Evolutionary conservation across 345 rosid genomes (phyloP).

Genomic region (Kandelia obovata): DNA sequence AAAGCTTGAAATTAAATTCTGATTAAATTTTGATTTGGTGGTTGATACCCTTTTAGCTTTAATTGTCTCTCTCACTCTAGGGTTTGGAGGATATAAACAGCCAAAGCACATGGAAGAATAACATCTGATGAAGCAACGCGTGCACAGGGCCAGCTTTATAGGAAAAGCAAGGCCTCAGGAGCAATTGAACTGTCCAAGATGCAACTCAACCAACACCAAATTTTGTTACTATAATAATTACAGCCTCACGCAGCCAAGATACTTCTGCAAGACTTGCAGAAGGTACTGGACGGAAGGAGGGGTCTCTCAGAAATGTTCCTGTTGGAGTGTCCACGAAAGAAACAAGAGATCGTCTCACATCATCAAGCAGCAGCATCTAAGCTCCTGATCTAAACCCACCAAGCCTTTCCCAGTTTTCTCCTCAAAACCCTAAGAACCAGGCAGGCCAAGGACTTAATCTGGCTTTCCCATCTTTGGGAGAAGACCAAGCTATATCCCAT

Average conservation of each 20-base stretch:
- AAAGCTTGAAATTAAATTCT: neutral
- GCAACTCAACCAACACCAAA: slow-evolving; percentile 27
- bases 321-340: slow-evolving; percentile 59
- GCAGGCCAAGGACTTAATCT: slow-evolving; percentile 49
- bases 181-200: slow-evolving; percentile 34
- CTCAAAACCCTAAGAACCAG: slow-evolving; percentile 39
- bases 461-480: slow-evolving; percentile 36
- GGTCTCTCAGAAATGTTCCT: slow-evolving; percentile 54
- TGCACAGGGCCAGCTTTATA: slow-evolving; percentile 20
- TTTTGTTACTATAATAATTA: slow-evolving; percentile 30
- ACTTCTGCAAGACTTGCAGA: slow-evolving; percentile 34
- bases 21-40: neutral
- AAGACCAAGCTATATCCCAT: slow-evolving; percentile 28
- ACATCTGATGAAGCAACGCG: slow-evolving; percentile 4
- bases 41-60: neutral
- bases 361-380: slow-evolving; percentile 22
- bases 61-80: slow-evolving; percentile 6
- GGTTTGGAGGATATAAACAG: slow-evolving; percentile 25
- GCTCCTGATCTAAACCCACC: slow-evolving; percentile 54
- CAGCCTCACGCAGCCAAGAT: slow-evolving; percentile 30
- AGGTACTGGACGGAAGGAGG: slow-evolving; percentile 57
- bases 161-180: slow-evolving; percentile 30
- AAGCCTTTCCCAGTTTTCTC: slow-evolving; percentile 31
- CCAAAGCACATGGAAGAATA: slow-evolving; percentile 25
- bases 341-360: slow-evolving; percentile 41